A percentile compares a stretch with the other conserved stretches of the same genome.
Evolutionary conservation across 2,329 filamentous ascomycete species (phyloP).

Genomic region (Hymenoscyphus fraxineus): DNA sequence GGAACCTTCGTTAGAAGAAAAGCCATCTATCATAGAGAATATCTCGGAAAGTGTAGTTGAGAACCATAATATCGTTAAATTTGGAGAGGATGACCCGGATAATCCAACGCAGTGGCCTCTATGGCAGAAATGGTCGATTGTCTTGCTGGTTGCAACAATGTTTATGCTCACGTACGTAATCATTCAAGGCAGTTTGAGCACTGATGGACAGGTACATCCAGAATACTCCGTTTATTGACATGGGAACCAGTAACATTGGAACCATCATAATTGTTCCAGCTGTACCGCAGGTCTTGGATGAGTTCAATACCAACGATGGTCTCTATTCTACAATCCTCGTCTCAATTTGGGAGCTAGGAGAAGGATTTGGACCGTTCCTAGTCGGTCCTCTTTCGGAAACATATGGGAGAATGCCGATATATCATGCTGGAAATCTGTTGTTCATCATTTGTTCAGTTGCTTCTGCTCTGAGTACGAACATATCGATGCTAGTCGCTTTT

Average conservation of each 20-base stretch:
- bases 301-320: neutral
- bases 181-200: neutral
- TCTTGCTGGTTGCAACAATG: neutral
- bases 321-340: neutral
- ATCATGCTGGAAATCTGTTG: constrained; percentile 43
- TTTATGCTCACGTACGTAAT: neutral
- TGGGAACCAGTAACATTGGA: neutral
- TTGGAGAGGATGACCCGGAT: neutral
- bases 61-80: neutral
- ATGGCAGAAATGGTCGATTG: neutral
- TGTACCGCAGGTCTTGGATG: neutral
- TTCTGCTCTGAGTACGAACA: constrained; percentile 43
- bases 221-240: neutral
- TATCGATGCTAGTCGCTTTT: constrained; percentile 39
- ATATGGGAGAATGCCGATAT: constrained; percentile 40
- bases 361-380: constrained; percentile 42
- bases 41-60: neutral
- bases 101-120: neutral
- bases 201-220: neutral
- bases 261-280: neutral
- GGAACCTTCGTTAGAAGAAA: neutral
- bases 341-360: neutral
- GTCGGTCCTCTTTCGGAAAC: constrained; percentile 58
- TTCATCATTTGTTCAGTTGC: constrained; percentile 50
- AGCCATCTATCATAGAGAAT: neutral